Evolutionary conservation across 768 basidiomycete species (phyloP), one percentile per base, ranked within the genome.

Genomic region (Russula sp.): DNA sequence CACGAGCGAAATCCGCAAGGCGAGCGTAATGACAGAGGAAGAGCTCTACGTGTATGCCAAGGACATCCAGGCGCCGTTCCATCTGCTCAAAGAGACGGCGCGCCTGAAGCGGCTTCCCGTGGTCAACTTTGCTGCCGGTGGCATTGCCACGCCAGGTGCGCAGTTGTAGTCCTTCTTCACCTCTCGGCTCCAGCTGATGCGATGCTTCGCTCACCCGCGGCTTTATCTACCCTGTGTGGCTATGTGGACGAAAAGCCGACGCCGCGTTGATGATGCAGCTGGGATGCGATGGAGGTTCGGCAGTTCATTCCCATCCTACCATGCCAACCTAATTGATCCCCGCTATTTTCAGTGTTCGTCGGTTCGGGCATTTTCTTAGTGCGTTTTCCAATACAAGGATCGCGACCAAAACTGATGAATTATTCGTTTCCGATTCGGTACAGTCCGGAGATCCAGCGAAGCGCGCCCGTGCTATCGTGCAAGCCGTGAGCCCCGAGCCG

Each of bases 231-330:
- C 63, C 14, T 66, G n/a, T 56, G 59, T 73, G 36, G 8, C 14
- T 66, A 11, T 56, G 59, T 73, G 36, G 8, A n/a, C 46, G 7
- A 39, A 47, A 42, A 85, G 93, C 91, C 67, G 96, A 99, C 73
- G 96, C 96, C 16, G 97, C 97, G 4, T 74, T 98, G 65, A 97
- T 98, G 96, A 98, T 98, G 95, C 93, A 96, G 71, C 83, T 98
- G 39, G 93, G 96, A 39, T 93, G 93, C 73, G 96, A 96, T 70
- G 93, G 95, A 78, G 89, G 94, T 94, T 94, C 65, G 85, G 73
- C 16, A 51, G 46, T 42, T 10, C 38, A 9, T 61, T 56, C 56
- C 45, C 45, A 25, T 16, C 58, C 7, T n/a, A 13, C n/a, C 29
- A 35, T 58, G 32, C 36, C 49, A 41, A 58, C 50, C 16, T 25